phyloP scores from a whole-genome alignment of 768 basidiomycete genomes.

The Pleurotus djamor region DNA sequence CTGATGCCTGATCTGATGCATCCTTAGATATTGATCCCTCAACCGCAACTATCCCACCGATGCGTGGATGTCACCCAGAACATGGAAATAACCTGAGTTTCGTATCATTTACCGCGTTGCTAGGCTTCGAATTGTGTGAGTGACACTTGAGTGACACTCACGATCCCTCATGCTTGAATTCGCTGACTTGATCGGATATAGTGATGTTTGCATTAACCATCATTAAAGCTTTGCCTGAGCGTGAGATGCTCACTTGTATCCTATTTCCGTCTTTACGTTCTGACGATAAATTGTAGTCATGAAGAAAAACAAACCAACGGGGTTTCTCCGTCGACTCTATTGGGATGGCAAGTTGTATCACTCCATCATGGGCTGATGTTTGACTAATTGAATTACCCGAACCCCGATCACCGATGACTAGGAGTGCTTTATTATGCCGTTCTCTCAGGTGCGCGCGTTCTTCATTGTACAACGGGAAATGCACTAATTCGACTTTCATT shows the following conservation, averaged over 20 bases:
- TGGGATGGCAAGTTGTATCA: neutral
- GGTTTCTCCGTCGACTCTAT: neutral
- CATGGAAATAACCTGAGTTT: neutral
- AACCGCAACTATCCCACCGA: no score
- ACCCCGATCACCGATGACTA: neutral
- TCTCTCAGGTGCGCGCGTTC: neutral
- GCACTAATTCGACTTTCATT: neutral
- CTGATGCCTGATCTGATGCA: no score
- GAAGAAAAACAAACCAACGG: neutral
- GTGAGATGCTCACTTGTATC: neutral
- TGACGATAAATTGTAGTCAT: no score
- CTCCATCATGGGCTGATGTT: neutral
- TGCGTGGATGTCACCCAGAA: no score
- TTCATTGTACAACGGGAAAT: neutral
- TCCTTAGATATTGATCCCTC: no score
- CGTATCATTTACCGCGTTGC: conserved; percentile 6
- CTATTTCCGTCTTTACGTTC: neutral
- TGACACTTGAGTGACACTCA: neutral
- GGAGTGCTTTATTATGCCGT: neutral
- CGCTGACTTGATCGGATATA: neutral
- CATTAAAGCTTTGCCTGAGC: neutral
- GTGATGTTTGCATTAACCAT: neutral
- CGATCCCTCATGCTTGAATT: neutral
- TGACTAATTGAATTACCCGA: neutral
- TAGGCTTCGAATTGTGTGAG: conserved; percentile 3